Conservation (phyloP, 306 rosid genomes). For the Macrotyloma uniflorum region DNA sequence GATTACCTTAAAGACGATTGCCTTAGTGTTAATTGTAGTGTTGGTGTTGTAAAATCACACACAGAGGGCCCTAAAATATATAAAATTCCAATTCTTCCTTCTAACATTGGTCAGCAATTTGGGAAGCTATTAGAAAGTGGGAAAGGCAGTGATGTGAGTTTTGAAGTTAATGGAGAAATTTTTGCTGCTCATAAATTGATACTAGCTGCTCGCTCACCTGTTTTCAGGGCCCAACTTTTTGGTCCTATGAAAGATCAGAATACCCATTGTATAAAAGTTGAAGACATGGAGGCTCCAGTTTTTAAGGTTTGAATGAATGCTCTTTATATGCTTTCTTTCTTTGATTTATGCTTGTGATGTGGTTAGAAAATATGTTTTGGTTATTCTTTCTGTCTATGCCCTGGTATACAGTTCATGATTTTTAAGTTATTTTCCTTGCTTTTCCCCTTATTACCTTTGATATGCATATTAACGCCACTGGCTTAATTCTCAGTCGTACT, state of each 20-base stretch:
- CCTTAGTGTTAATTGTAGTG: conserved; percentile 74
- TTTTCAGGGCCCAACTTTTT: conserved; percentile 81
- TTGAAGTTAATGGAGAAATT: conserved; percentile 73
- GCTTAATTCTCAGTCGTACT: not conserved
- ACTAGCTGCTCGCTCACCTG: conserved; percentile 89
- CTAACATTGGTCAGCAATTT: conserved; percentile 71
- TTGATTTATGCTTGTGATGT: conserved; percentile 4
- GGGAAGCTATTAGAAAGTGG: conserved; percentile 74
- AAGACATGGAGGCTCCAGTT: conserved; percentile 87
- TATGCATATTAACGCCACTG: conserved; percentile 20
- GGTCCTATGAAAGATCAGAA: conserved; percentile 93
- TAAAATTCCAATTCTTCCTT: conserved; percentile 55
- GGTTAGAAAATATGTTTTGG: conserved; percentile 9
- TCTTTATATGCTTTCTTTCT: conserved; percentile 4
- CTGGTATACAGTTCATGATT: not conserved
- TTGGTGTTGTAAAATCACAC: conserved; percentile 80
- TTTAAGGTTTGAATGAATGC: conserved; percentile 60
- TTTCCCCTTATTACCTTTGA: not conserved
- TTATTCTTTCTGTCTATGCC: not conserved
- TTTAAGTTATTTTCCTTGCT: not conserved
- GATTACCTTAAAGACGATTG: conserved; percentile 85
- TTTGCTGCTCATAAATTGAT: conserved; percentile 81
- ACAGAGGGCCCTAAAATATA: conserved; percentile 79
- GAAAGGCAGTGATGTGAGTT: conserved; percentile 73
- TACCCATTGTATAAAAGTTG: conserved; percentile 62